Evolutionary conservation across 768 basidiomycete genomes (phyloP), one percentile per base, ranked within the genome.

Genomic region (Termitomyces bulborhizus): DNA sequence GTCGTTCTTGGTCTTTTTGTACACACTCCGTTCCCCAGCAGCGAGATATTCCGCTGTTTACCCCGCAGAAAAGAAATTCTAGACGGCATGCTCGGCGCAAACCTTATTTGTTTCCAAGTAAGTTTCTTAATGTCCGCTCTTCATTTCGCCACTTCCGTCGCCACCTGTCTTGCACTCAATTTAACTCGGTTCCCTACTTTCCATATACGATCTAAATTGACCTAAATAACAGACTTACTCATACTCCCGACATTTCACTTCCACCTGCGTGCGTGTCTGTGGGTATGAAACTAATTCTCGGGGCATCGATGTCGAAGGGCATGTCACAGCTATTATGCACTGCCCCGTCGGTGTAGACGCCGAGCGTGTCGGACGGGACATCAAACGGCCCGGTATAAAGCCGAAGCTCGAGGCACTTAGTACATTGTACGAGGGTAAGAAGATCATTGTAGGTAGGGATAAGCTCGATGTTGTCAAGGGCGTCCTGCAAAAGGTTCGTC

Each of bases 401-500:
- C 95, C 95, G n/a, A 97, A 96, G 70, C 76, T 96, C 16, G 89
- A 89, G 46, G 87, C 93, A 1, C 79, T 98, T 0, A 76, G 85
- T 27, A 76, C 84, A 18, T 70, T 98, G 13, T 99, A 99, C 69
- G 86, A 92, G 60, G 92, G 90, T 59, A 98, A 98, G 81, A 98
- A 98, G 79, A 98, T 99, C 65, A 94, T 99, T 54, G 90, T 98
- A 12, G 96, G 93, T 16, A 80, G 96, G 7, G 96, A 99, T 71
- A 99, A 99, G 75, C 80, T 98, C 41, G 96, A 98, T 65, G 91
- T 94, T n/a, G 94, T 97, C 63, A 98, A 98, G 74, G 96, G 96
- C 43, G 91, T 99, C 24, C 73, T 98, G 60, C 95, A 98, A 73
- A 99, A 99, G 83, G 88, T 85, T 40, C 13, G 64, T 60, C 13